Base-by-base conservation (phyloP, 352 stramenopile genomes). In the Pythium sp. region DNA sequence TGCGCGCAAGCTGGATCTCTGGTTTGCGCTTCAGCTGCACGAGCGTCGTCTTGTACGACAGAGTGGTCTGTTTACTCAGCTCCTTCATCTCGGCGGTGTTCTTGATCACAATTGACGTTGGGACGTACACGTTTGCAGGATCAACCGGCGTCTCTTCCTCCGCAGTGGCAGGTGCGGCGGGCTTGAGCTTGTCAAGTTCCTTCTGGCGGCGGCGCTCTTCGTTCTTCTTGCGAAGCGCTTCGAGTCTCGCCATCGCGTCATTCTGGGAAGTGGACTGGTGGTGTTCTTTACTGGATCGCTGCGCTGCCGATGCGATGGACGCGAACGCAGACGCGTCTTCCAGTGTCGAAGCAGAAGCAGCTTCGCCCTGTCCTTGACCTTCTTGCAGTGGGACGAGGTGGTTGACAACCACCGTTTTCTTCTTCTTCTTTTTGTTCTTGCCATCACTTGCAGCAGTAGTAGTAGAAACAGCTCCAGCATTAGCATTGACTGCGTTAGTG, bases 1-100 rank as follows among this genome's bases (percentile, higher is more conserved):
- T 98, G 59, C 98, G 92, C 41, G 80, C 80, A 65, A 97, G 72
- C 70, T 97, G 78, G 36, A 99, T 95, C 46, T 89, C 82, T 0
- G 84, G 74, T 18, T 93, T 91, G 34, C 97, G 88, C 34, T 88
- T 82, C 34, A 93, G 75, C 64, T 79, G 73, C 55, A 93, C 85
- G 24, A 93, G 80, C 34, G 77, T 87, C 34, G 76, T 90, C 76
- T 94, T 92, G 76, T 88, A 81, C 26, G 68, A 73, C 57, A 92
- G 30, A 47, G 63, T 73, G 12, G 70, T 80, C 26, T 69, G 71
- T 58, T 90, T 78, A 64, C 84, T 86, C 56, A 89, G 51, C 60
- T 80, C 79, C 8, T 72, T 68, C 74, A 92, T 79, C 62, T 94
- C 84, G 24, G 81, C 69, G 0, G 68, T 69, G 6, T 72, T 94